Percentiles rank a stretch among this genome's conserved stretches.
phyloP scores from a whole-genome alignment of 495 filamentous ascomycete species.

The Chaetomium fimeti region DNA sequence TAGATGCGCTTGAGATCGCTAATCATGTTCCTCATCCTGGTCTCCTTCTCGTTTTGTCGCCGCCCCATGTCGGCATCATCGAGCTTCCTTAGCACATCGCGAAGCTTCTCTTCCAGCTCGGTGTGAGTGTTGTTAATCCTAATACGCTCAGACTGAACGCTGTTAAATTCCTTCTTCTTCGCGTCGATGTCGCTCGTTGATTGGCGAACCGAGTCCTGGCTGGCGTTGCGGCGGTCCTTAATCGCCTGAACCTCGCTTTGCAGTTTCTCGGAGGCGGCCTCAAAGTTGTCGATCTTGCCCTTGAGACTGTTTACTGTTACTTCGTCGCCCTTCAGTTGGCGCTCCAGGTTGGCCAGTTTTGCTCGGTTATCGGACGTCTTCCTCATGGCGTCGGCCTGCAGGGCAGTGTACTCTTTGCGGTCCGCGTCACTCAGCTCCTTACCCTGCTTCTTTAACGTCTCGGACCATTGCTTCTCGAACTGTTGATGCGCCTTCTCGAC shows the following conservation, averaged over 20 bases:
- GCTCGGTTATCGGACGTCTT: conserved; percentile 78
- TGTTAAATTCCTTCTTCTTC: conserved; percentile 89
- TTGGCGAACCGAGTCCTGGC: conserved; percentile 60
- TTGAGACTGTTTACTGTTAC: conserved; percentile 82
- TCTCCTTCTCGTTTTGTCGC: conserved; percentile 79
- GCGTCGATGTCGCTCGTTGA: conserved; percentile 72
- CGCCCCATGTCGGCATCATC: conserved; percentile 78
- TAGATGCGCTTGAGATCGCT: conserved; percentile 85
- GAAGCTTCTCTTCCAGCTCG: conserved; percentile 87
- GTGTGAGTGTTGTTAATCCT: conserved; percentile 74
- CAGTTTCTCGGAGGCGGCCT: conserved; percentile 70
- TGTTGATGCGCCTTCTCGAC: conserved; percentile 87
- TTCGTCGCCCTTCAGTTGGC: conserved; percentile 84
- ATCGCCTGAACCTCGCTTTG: conserved; percentile 69
- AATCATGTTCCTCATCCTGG: conserved; percentile 72
- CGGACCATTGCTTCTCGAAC: conserved; percentile 84
- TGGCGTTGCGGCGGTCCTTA: conserved; percentile 60
- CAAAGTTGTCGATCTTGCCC: conserved; percentile 74
- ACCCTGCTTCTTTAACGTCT: conserved; percentile 78
- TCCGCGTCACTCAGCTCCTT: conserved; percentile 82
- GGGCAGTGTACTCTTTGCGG: conserved; percentile 82
- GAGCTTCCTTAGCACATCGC: conserved; percentile 73
- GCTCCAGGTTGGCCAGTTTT: conserved; percentile 76
- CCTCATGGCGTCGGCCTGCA: conserved; percentile 82
- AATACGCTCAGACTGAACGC: conserved; percentile 78